Conservation (phyloP, 176 grass and related monocot genomes). For the Alloteropsis semialata region DNA sequence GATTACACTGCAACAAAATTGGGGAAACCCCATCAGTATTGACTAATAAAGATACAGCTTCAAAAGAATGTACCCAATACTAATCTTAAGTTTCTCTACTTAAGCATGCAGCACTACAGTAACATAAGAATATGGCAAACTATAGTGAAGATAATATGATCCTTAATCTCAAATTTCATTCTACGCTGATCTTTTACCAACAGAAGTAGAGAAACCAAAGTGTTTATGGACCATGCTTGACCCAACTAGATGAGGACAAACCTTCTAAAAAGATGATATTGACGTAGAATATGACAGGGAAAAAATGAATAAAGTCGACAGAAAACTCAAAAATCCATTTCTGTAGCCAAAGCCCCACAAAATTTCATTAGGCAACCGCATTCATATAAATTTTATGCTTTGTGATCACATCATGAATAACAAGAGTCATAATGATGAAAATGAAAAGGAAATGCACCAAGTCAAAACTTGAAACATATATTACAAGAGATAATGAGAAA, state of each 20-base stretch:
- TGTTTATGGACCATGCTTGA: background rate
- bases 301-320: background rate
- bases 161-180: background rate
- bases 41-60: conserved; percentile 13
- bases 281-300: background rate
- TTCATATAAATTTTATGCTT: background rate
- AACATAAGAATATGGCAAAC: background rate
- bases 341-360: background rate
- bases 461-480: background rate
- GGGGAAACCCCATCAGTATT: background rate
- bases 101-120: background rate
- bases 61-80: background rate
- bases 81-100: background rate
- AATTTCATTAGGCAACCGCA: background rate
- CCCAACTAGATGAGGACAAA: background rate
- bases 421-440: background rate
- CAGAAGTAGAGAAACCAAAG: background rate
- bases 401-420: background rate
- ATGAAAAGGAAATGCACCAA: background rate
- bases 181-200: background rate
- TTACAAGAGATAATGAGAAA: background rate
- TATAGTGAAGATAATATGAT: conserved; percentile 14
- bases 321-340: background rate
- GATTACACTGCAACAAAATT: conserved; percentile 65
- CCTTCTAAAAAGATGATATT: background rate